Conservation (phyloP, 371 early-diverging fungal species). For the Umbelopsis sp. region DNA sequence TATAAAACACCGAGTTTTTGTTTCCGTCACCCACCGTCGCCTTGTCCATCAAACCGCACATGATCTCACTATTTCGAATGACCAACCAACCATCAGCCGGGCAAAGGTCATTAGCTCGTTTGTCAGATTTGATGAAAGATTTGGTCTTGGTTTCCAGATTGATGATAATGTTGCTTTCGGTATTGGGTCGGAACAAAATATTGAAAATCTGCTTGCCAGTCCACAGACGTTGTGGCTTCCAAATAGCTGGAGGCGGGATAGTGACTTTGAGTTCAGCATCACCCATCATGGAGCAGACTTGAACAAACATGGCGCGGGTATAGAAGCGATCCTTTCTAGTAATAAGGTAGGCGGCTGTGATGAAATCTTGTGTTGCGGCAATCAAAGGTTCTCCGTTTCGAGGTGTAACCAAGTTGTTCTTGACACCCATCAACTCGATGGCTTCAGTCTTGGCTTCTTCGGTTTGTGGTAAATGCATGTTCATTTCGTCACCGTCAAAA, state of each 20-base stretch:
- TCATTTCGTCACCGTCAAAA: constrained; percentile 99
- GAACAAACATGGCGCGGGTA: constrained; percentile 91
- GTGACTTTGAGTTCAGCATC: constrained; percentile 84
- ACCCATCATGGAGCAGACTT: constrained; percentile 86
- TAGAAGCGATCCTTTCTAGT: constrained; percentile 95
- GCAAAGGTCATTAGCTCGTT: constrained; percentile 76
- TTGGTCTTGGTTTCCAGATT: constrained; percentile 91
- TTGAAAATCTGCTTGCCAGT: constrained; percentile 78
- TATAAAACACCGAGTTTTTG: constrained; percentile 93
- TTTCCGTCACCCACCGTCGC: constrained; percentile 96
- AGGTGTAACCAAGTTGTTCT: constrained; percentile 97
- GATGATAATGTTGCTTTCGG: constrained; percentile 66
- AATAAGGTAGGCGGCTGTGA: constrained; percentile 95
- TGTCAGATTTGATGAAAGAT: constrained; percentile 68
- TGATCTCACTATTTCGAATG: constrained; percentile 90
- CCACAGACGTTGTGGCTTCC: constrained; percentile 73
- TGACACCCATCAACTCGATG: constrained; percentile 96
- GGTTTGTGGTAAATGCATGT: constrained; percentile 99
- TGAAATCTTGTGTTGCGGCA: constrained; percentile 99
- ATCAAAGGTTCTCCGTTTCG: constrained; percentile 98
- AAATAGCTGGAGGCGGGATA: constrained; percentile 92
- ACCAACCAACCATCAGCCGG: constrained; percentile 90
- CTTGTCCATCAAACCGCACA: constrained; percentile 97
- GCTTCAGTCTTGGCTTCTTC: constrained; percentile 99
- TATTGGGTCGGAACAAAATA: constrained; percentile 88